Conservation (phyloP, 495 filamentous ascomycete genomes). For the Daldinia decipiens region DNA sequence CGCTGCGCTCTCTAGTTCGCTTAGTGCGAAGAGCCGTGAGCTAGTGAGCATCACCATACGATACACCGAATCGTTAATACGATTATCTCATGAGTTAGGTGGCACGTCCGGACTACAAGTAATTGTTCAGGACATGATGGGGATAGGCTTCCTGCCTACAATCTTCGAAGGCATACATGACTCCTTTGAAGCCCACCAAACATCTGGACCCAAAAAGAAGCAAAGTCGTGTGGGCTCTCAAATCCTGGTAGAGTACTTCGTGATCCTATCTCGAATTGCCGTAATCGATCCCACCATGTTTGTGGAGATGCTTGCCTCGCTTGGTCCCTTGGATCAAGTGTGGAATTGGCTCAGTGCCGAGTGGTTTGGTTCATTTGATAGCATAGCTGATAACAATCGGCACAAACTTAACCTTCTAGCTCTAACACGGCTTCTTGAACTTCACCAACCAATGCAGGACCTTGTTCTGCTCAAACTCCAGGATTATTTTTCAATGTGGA, state of each 20-base stretch:
- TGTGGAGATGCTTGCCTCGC: slow-evolving; percentile 62
- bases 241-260: slow-evolving; percentile 83
- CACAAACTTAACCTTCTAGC: slow-evolving; percentile 86
- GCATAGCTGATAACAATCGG: slow-evolving; percentile 75
- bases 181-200: slow-evolving; percentile 76
- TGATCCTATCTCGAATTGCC: slow-evolving; percentile 81
- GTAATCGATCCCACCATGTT: slow-evolving; percentile 74
- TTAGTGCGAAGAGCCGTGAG: slow-evolving; percentile 69
- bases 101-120: slow-evolving; percentile 71
- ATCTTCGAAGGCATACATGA: slow-evolving; percentile 77
- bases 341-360: slow-evolving; percentile 81
- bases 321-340: slow-evolving; percentile 58
- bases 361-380: slow-evolving; percentile 90
- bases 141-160: slow-evolving; percentile 70
- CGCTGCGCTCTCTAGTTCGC: slow-evolving; percentile 65
- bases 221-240: slow-evolving; percentile 70
- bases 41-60: slow-evolving; percentile 72
- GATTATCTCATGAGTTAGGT: slow-evolving; percentile 72
- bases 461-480: slow-evolving; percentile 59
- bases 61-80: slow-evolving; percentile 76
- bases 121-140: slow-evolving; percentile 73
- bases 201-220: slow-evolving; percentile 76
- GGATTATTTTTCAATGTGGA: slow-evolving; percentile 66
- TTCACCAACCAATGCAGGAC: slow-evolving; percentile 62
- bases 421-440: slow-evolving; percentile 80